A percentile compares a stretch with the other conserved stretches of the same genome.
Conservation (phyloP, 2,329 filamentous ascomycete genomes). For the Uncinocarpus reesii region DNA sequence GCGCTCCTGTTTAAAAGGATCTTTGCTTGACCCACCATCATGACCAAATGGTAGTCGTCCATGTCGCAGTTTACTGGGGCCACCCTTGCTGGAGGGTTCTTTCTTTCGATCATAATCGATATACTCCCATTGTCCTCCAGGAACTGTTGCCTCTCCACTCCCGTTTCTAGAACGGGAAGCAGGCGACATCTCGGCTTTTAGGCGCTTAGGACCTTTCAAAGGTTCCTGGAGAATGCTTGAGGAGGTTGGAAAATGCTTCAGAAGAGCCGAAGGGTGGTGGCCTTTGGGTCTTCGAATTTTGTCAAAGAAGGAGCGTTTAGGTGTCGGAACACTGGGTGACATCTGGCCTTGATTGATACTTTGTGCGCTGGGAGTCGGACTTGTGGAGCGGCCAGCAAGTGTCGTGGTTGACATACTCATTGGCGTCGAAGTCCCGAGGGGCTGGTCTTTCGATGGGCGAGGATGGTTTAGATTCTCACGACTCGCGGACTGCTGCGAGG, state of each 20-base stretch:
- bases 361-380: conserved; percentile 67
- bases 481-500: conserved; percentile 20
- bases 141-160: conserved; percentile 17
- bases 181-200: conserved; percentile 28
- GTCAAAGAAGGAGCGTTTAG: conserved; percentile 44
- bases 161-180: conserved; percentile 26
- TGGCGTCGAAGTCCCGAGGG: conserved; percentile 15
- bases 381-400: conserved; percentile 56
- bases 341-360: conserved; percentile 43
- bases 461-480: conserved; percentile 20
- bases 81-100: conserved; percentile 26
- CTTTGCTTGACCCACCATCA: conserved; percentile 22
- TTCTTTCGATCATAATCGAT: conserved; percentile 32
- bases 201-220: conserved; percentile 21
- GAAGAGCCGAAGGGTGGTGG: conserved; percentile 28
- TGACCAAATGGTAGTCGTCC: conserved; percentile 26
- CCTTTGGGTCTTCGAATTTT: conserved; percentile 44
- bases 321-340: conserved; percentile 31
- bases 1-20: conserved; percentile 20
- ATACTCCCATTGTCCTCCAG: conserved; percentile 21
- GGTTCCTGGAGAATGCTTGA: conserved; percentile 25
- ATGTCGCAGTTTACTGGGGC: conserved; percentile 27
- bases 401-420: conserved; percentile 36
- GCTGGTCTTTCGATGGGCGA: conserved; percentile 39
- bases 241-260: conserved; percentile 26